Evolutionary conservation across 78 protist genomes (phyloP).

Genomic region (slime mould (Dictyostelium discoideum)): DNA sequence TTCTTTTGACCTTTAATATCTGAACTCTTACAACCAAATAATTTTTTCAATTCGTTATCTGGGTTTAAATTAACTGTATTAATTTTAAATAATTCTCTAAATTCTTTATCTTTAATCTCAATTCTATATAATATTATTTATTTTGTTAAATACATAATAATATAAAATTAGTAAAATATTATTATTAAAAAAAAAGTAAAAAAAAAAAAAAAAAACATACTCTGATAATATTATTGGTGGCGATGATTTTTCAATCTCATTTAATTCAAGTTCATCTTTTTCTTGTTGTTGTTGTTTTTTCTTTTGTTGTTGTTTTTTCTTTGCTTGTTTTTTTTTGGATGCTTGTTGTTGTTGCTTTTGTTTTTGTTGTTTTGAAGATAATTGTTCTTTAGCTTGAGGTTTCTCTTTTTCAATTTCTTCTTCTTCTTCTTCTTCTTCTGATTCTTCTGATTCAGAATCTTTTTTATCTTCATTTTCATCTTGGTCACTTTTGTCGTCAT

Average conservation of each 20-base stretch:
- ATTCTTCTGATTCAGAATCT: conserved; percentile 16
- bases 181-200: too few relatives aligned
- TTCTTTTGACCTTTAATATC: conserved; percentile 63
- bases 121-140: not conserved
- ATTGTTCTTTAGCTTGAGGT: not conserved
- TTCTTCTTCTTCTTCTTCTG: not conserved
- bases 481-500: not conserved
- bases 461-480: conserved; percentile 5
- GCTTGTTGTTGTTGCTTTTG: not conserved
- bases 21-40: conserved; percentile 64
- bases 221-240: not conserved
- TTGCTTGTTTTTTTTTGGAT: conserved; percentile 9
- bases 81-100: not conserved
- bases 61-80: conserved; percentile 8
- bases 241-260: not conserved
- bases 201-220: not conserved
- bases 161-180: too few relatives aligned
- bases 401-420: not conserved
- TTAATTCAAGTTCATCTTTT: not conserved
- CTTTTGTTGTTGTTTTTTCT: conserved; percentile 33
- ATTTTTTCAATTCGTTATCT: conserved; percentile 47
- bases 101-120: not conserved
- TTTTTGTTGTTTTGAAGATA: not conserved
- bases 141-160: too few relatives aligned
- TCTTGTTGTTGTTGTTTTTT: conserved; percentile 4